A percentile compares a stretch with the other conserved stretches of the same genome.
Conservation (phyloP, 2,329 filamentous ascomycete genomes). For the Teratosphaeria nubilosa region DNA sequence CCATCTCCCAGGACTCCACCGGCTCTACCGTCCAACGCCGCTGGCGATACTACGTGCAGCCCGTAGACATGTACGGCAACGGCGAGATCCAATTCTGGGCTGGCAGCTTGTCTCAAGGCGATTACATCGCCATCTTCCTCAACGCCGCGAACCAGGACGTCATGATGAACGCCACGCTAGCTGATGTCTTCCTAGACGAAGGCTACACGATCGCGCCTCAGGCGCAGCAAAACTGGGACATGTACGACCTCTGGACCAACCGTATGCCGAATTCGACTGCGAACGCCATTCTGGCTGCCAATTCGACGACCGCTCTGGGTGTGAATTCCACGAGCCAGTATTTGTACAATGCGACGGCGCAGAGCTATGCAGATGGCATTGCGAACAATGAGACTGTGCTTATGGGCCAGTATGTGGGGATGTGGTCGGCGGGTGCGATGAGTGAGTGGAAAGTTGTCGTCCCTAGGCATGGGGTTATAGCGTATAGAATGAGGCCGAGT, state of each 20-base stretch:
- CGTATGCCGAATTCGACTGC: conserved; percentile 42
- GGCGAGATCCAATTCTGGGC: conserved; percentile 43
- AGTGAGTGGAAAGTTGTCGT: conserved; percentile 37
- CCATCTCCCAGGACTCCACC: conserved; percentile 39
- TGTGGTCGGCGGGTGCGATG: conserved; percentile 27
- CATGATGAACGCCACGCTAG: conserved; percentile 41
- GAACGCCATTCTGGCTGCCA: conserved; percentile 21
- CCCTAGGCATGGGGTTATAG: conserved; percentile 8
- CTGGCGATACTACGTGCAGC: conserved; percentile 35
- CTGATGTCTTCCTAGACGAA: conserved; percentile 43
- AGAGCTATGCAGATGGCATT: conserved; percentile 40
- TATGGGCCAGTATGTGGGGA: conserved; percentile 37
- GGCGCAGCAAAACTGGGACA: conserved; percentile 37
- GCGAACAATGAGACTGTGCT: conserved; percentile 33
- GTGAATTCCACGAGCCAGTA: conserved; percentile 30
- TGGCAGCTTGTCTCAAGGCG: conserved; percentile 36
- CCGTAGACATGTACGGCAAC: conserved; percentile 33
- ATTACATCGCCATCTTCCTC: conserved; percentile 41
- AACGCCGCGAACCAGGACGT: conserved; percentile 37
- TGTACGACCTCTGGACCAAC: conserved; percentile 47
- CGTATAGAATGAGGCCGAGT: conserved; percentile 6
- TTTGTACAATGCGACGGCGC: conserved; percentile 36
- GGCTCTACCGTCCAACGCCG: conserved; percentile 33
- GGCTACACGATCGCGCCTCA: conserved; percentile 32
- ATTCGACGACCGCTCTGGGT: conserved; percentile 6